Evolutionary conservation across 768 basidiomycete genomes (phyloP).

Genomic region (Russula foetens): DNA sequence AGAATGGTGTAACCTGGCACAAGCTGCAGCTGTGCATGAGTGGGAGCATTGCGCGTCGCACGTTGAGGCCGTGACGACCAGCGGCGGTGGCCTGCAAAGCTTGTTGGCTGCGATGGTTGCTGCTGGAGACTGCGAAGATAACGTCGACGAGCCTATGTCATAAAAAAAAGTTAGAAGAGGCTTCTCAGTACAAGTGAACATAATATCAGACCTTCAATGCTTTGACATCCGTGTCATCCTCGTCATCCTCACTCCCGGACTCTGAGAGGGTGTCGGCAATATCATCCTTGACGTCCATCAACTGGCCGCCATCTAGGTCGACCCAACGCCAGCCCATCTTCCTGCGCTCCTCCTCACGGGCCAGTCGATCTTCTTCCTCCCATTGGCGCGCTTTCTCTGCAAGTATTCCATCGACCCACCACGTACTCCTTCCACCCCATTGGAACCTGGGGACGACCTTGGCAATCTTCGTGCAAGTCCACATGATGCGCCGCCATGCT

Average conservation of each 20-base stretch:
- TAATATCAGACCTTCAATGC: too few species aligned
- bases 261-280: slow-evolving; percentile 25
- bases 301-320: too few species aligned
- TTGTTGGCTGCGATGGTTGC: too few species aligned
- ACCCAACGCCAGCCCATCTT: slow-evolving; percentile 48
- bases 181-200: too few species aligned
- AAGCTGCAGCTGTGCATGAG: slow-evolving; percentile 43
- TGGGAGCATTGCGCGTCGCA: slow-evolving; percentile 25
- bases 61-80: slow-evolving; percentile 25
- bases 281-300: slow-evolving; percentile 43
- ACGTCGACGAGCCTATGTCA: too few species aligned
- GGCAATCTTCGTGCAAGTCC: slow-evolving; percentile 61
- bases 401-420: slow-evolving; percentile 57
- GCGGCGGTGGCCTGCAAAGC: slow-evolving; percentile 14
- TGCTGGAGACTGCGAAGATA: too few species aligned
- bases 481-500: slow-evolving; percentile 70
- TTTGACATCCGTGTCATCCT: slow-evolving; percentile 61
- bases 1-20: slow-evolving; percentile 84
- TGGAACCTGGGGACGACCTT: slow-evolving; percentile 68
- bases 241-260: too few species aligned
- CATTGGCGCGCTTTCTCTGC: slow-evolving; percentile 61
- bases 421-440: slow-evolving; percentile 53
- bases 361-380: slow-evolving; percentile 59
- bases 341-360: slow-evolving; percentile 56
- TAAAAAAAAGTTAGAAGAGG: too few species aligned